Conservation (phyloP, 768 basidiomycete genomes). For the Cystobasidium tubakii region DNA sequence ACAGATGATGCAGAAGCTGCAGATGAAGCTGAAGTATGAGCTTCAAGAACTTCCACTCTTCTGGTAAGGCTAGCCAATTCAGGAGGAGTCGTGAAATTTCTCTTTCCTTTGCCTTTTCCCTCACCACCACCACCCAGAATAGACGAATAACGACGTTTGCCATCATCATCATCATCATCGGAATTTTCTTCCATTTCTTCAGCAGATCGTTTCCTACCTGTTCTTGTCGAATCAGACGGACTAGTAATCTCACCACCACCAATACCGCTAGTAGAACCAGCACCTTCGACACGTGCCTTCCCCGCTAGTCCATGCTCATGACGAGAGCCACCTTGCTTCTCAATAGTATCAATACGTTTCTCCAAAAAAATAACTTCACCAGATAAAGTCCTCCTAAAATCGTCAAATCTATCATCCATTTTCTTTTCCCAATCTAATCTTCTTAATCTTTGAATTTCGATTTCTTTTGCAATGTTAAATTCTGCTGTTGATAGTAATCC, state of each 20-base stretch:
- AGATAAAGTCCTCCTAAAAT: not conserved
- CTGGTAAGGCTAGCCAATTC: not conserved
- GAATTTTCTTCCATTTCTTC: constrained; percentile 18
- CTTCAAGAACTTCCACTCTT: constrained; percentile 8
- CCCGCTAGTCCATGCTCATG: no score
- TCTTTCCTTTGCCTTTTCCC: not conserved
- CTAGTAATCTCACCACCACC: no score
- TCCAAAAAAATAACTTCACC: not conserved
- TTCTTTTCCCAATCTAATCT: constrained; percentile 21
- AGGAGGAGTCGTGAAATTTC: not conserved
- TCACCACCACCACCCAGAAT: no score
- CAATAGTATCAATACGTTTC: not conserved
- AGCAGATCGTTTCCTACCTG: not conserved
- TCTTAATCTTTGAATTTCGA: not conserved
- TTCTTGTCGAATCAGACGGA: not conserved
- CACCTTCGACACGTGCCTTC: no score
- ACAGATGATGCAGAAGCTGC: not conserved
- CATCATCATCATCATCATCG: not conserved
- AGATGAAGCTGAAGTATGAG: not conserved
- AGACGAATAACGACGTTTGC: not conserved
- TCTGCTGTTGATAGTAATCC: not conserved
- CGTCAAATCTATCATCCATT: constrained; percentile 1
- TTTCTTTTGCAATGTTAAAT: not conserved
- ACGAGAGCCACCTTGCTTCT: not conserved
- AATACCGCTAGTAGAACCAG: not conserved